Base-by-base conservation (phyloP, 176 grass and related monocot species). In the Lolium rigidum region DNA sequence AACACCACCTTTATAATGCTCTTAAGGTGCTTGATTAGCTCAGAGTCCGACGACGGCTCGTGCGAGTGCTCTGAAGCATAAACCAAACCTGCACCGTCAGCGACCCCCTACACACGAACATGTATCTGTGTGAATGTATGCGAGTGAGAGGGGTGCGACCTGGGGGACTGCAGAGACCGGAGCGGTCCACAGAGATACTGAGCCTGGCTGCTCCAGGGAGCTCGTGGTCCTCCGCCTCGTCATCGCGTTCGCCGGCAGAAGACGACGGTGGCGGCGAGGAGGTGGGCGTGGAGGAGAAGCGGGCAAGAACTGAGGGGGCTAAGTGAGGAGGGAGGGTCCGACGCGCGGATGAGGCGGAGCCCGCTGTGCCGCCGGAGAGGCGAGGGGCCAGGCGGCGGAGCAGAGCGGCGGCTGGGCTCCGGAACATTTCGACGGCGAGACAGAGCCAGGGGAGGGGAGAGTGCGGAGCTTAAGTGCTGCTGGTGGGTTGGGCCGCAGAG, bases 11-110 rank as follows among this genome's bases (percentile, higher is more conserved):
- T 88, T 90, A 98, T 94, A 47, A 98, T 95, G 76, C 93, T 95
- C 90, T 92, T 98, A 72, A 98, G 84, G 86, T 98, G 90, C 91
- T 95, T 98, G 70, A 98, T 84, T 63, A 98, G 91, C 43, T 94
- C 90, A 18, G 93, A 88, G 41, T 95, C 96, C 1, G 84, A 87
- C 2, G 91, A 88, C 11, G 90, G 81, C 82, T 91, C 84, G 74
- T 95, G 93, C 58, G 81, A 87, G 70, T 98, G 93, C 68, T 92
- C 96, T 98, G 83, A 26, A 51, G 44, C 80, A 77, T 57, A 64
- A 16, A 31, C 77, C 20, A 7, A 91, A 24, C 49, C 8, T 63
- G 17, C 26, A 81, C 24, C 49, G 83, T 88, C n/a, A 87, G 74
- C 56, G 85, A 81, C 50, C 70, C 50, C 63, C 50, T 13, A 86